Base-by-base conservation (phyloP, 495 filamentous ascomycete genomes). In the Tuber brumale region DNA sequence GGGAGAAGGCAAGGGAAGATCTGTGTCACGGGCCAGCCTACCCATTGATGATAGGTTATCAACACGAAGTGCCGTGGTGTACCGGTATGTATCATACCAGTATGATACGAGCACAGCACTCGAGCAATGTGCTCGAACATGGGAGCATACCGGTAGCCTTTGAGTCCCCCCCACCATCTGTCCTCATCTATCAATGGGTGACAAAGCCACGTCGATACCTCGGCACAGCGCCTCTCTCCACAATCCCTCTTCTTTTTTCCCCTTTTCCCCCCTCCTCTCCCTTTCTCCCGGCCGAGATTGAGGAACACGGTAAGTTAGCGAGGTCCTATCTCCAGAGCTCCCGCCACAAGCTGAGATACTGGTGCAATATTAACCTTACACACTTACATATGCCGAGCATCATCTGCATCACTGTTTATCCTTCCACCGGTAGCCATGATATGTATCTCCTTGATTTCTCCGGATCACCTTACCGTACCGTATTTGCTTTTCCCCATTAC, bases 401-500 rank as follows among this genome's bases (percentile, higher is more conserved):
- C 57, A 66, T 66, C 57, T 66, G 57, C 57, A 66, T 66, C 57
- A 31, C n/a, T 66, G 57, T 66, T 66, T 66, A 66, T 31, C 57
- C 57, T 16, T 31, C 57, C 14, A 42, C 41, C 41, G 41, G 41
- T 42, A 6, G 57, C 57, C 57, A 31, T 66, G 57, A 66, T 66
- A 66, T 31, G 57, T 27, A 66, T 66, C 57, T n/a, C n/a, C 27
- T 66, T 31, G 57, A 31, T 31, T 66, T 66, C 57, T 66, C 57
- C 57, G 31, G 57, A 66, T 66, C 5, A 31, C n/a, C 57, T 31
- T 12, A 31, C 57, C 57, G 10, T 66, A 18, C 57, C 12, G 12
- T 66, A 66, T 66, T 66, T 66, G 57, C 57, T 66, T 66, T 66
- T 66, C 57, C 57, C 57, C 12, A 16, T 31, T 31, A 12, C 10